A percentile compares a stretch with the other conserved stretches of the same genome.
These are phyloP conservation scores for Tricholoma sp. DNA, from an alignment of 768 basidiomycete genomes.

Conservation along the genomic window DNA sequence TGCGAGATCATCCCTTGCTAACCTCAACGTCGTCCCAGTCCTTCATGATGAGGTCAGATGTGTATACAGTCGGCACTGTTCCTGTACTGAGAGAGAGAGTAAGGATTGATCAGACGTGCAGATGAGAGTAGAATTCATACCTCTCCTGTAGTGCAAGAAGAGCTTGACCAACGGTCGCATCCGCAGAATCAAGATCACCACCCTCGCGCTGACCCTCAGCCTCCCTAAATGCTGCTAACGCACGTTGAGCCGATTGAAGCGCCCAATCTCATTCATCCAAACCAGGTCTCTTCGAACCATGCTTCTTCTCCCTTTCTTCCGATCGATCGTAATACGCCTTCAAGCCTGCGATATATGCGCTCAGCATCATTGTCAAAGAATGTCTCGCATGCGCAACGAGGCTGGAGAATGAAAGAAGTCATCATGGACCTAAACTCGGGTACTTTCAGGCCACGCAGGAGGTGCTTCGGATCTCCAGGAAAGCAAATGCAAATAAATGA, in stretches of 20 bases:
- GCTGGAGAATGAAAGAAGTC: neutral
- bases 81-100: slow-evolving; percentile 12
- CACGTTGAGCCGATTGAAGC: neutral
- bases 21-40: slow-evolving; percentile 11
- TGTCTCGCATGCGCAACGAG: neutral
- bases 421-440: neutral
- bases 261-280: neutral
- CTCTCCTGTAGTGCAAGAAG: slow-evolving; percentile 9
- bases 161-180: slow-evolving; percentile 5
- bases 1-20: slow-evolving; percentile 12
- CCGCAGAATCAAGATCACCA: slow-evolving; percentile 9
- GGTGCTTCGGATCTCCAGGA: neutral
- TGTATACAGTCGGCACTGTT: slow-evolving; percentile 9
- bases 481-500: neutral
- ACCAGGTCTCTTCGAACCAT: neutral
- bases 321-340: neutral
- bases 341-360: neutral
- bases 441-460: neutral
- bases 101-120: slow-evolving; percentile 8
- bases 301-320: neutral
- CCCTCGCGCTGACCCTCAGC: neutral
- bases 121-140: slow-evolving; percentile 1
- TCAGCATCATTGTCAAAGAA: neutral
- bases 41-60: slow-evolving; percentile 14
- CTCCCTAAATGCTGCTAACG: neutral